A percentile compares a stretch with the other conserved stretches of the same genome.
phyloP scores from a whole-genome alignment of 1,284 basidiomycete species.

The Apiotrichum domesticum region DNA sequence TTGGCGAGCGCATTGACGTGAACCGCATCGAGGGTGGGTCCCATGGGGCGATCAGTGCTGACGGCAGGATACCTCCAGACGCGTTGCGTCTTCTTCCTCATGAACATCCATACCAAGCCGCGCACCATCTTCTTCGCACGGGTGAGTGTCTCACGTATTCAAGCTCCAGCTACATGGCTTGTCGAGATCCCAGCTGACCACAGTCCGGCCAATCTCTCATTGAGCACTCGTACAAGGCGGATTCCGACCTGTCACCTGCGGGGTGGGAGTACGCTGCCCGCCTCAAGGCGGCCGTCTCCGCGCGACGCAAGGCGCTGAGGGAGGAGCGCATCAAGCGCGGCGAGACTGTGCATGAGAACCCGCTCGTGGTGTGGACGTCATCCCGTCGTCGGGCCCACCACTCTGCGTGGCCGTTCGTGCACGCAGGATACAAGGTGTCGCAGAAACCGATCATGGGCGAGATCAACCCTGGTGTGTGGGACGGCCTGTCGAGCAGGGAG shows the following conservation, averaged over 20 bases:
- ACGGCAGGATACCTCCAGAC: conserved; percentile 58
- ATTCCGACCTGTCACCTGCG: conserved; percentile 88
- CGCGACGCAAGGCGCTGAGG: conserved; percentile 54
- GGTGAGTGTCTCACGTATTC: conserved; percentile 49
- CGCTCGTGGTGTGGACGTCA: conserved; percentile 91
- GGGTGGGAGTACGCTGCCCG: conserved; percentile 92
- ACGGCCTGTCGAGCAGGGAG: conserved; percentile 85
- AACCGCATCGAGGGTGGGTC: conserved; percentile 58
- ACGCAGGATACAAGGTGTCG: conserved; percentile 65
- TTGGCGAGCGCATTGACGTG: conserved; percentile 87
- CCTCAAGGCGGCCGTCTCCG: conserved; percentile 75
- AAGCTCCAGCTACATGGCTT: too few species aligned
- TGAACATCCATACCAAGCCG: conserved; percentile 93
- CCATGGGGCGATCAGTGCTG: background rate
- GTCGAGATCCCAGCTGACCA: background rate
- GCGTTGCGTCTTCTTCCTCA: conserved; percentile 67
- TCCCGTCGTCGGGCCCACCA: conserved; percentile 86
- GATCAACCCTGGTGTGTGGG: conserved; percentile 92
- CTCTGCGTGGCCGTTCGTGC: conserved; percentile 90
- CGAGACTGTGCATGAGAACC: conserved; percentile 52
- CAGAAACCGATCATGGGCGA: conserved; percentile 95
- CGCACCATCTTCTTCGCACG: conserved; percentile 89
- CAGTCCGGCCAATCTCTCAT: conserved; percentile 89
- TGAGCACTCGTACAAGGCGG: conserved; percentile 98
- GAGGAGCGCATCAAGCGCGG: conserved; percentile 61